A percentile compares a stretch with the other conserved stretches of the same genome.
These are phyloP conservation scores for Candida caryicola DNA, from an alignment of 805 yeast genomes.

Conservation along the genomic window DNA sequence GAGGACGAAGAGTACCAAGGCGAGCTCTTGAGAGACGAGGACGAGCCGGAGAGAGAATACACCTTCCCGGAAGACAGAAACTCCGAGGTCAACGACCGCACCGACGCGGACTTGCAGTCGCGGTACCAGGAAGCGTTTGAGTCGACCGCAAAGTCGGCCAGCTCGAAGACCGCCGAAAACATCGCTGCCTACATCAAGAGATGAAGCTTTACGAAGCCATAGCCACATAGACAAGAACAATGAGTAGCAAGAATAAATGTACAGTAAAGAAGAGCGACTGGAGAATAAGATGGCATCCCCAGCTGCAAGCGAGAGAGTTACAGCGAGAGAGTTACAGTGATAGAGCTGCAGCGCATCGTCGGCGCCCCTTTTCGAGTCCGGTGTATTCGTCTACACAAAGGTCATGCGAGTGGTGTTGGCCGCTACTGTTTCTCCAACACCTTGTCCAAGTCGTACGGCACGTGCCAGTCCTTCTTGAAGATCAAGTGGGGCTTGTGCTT, in stretches of 20 bases:
- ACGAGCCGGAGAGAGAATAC: slow-evolving; percentile 56
- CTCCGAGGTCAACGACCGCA: slow-evolving; percentile 53
- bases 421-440: slow-evolving; percentile 13
- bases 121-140: slow-evolving; percentile 76
- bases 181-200: slow-evolving; percentile 64
- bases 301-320: too few species aligned
- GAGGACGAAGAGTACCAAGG: slow-evolving; percentile 46
- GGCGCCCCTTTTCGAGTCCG: too few species aligned
- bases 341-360: too few species aligned
- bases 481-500: slow-evolving; percentile 69
- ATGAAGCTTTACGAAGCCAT: too few species aligned
- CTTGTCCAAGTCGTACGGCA: slow-evolving; percentile 30
- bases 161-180: slow-evolving; percentile 66
- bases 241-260: too few species aligned
- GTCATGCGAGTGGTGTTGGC: too few species aligned
- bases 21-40: slow-evolving; percentile 46
- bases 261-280: too few species aligned
- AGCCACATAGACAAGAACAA: too few species aligned
- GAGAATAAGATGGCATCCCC: too few species aligned
- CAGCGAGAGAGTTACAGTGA: too few species aligned
- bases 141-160: slow-evolving; percentile 55
- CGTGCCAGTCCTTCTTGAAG: slow-evolving; percentile 43
- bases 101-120: slow-evolving; percentile 53
- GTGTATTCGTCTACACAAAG: too few species aligned
- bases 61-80: slow-evolving; percentile 67